A percentile compares a stretch with the other conserved stretches of the same genome.
These are phyloP conservation scores for Alternaria conjuncta DNA, from an alignment of 2,329 filamentous ascomycete species.

Conservation along the genomic window DNA sequence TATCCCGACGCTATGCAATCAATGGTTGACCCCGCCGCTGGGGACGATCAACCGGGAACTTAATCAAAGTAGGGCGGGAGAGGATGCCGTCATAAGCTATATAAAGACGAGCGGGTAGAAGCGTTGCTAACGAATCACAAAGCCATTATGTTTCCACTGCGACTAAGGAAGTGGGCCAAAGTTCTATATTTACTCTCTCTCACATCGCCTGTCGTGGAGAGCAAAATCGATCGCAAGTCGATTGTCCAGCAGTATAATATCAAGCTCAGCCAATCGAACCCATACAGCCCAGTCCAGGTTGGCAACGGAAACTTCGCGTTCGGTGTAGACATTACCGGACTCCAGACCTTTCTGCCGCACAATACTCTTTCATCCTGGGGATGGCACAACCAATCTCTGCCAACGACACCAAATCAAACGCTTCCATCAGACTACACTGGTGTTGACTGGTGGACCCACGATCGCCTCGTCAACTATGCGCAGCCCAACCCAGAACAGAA, in stretches of 20 bases:
- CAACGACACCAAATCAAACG: slow-evolving; percentile 47
- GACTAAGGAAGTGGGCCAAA: background rate
- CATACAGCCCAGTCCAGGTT: slow-evolving; percentile 60
- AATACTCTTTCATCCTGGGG: slow-evolving; percentile 54
- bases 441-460: slow-evolving; percentile 55
- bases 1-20: slow-evolving; percentile 12
- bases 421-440: slow-evolving; percentile 49
- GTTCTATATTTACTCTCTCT: slow-evolving; percentile 7
- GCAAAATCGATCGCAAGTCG: slow-evolving; percentile 37
- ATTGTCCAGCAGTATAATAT: slow-evolving; percentile 54
- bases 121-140: background rate
- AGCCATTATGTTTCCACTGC: slow-evolving; percentile 13
- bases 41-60: slow-evolving; percentile 24
- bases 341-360: slow-evolving; percentile 55
- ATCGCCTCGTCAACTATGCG: slow-evolving; percentile 52
- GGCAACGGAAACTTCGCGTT: slow-evolving; percentile 59
- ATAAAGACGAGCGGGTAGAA: slow-evolving; percentile 7
- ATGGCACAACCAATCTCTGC: slow-evolving; percentile 56
- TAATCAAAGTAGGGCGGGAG: slow-evolving; percentile 22
- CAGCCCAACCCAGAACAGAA: slow-evolving; percentile 51
- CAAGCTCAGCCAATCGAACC: slow-evolving; percentile 55
- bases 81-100: background rate
- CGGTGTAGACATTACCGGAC: slow-evolving; percentile 54
- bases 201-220: slow-evolving; percentile 3
- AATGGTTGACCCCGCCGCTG: slow-evolving; percentile 29